Base-by-base conservation (phyloP, 2,329 filamentous ascomycete genomes). In the Hypoxylon sp. region DNA sequence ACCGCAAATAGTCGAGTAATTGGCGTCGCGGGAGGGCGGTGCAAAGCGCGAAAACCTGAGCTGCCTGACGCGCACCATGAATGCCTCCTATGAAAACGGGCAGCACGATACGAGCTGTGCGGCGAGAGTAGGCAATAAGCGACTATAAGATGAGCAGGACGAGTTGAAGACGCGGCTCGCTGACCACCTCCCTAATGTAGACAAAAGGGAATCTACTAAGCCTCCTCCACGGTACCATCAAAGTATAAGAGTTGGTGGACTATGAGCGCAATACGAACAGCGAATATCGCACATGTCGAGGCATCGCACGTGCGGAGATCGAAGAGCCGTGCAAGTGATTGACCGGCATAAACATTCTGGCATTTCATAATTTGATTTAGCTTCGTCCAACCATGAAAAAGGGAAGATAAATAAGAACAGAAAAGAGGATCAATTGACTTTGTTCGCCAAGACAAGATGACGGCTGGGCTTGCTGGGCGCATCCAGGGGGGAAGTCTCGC, bases 341-440 rank as follows among this genome's bases (percentile, higher is more conserved):
- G n/a, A 13, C n/a, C n/a, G 9, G 31, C n/a, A 35, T 35, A 35
- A 35, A 15, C 31, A 8, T 31, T 33, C 17, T 15, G 17, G 31
- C 31, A 8, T 31, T 33, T 35, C 31, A 35, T 35, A 35, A 35
- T 35, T 35, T 17, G 17, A 31, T 31, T 31, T 31, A n/a, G 29
- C n/a, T n/a, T n/a, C n/a, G n/a, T n/a, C n/a, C n/a, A n/a, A n/a
- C n/a, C n/a, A n/a, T n/a, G n/a, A n/a, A n/a, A n/a, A n/a, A n/a
- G n/a, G n/a, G n/a, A n/a, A n/a, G n/a, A n/a, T n/a, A n/a, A n/a
- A n/a, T n/a, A n/a, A 20, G 33, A 8, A 38, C 11, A 35, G 5
- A 35, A 35, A 35, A 35, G 37, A 42, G 29, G 29, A 48, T 40
- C 33, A 48, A 40, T 48, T 48, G 46, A 40, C n/a, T 48, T 29